Evolutionary conservation across 805 yeast genomes (phyloP).

Genomic region (Lipomyces japonicus): DNA sequence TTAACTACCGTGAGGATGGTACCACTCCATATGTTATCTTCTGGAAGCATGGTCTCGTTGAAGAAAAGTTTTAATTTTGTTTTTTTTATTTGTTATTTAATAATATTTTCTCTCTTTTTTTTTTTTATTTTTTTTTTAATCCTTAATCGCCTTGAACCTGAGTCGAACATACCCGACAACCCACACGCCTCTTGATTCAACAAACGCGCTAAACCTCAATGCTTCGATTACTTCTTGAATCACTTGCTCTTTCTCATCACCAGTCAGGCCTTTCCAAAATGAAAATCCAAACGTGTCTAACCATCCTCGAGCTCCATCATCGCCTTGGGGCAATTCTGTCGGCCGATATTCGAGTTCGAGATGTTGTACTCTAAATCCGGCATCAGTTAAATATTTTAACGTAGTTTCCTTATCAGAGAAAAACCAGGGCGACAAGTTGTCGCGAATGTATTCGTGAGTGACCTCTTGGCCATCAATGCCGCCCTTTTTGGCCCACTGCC

Average conservation of each 20-base stretch:
- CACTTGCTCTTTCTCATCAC: constrained; percentile 13
- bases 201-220: constrained; percentile 16
- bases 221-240: constrained; percentile 23
- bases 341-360: constrained; percentile 30
- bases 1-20: constrained; percentile 99
- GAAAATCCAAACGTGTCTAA: constrained; percentile 32
- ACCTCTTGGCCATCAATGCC: constrained; percentile 3
- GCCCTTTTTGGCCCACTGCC: constrained; percentile 16
- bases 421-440: constrained; percentile 29
- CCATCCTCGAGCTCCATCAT: constrained; percentile 30
- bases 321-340: constrained; percentile 24
- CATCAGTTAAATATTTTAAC: constrained; percentile 16
- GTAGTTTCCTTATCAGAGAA: constrained; percentile 24
- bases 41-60: constrained; percentile 98
- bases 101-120: background rate
- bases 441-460: constrained; percentile 8
- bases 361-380: constrained; percentile 29
- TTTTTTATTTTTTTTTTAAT: background rate
- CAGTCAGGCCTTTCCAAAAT: constrained; percentile 24
- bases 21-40: constrained; percentile 92
- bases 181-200: constrained; percentile 21
- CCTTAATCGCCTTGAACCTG: constrained; percentile 26
- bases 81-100: background rate
- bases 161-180: constrained; percentile 29
- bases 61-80: constrained; percentile 72